Base-by-base conservation (phyloP, 352 stramenopile species). In the Globisporangium uncinulatum region DNA sequence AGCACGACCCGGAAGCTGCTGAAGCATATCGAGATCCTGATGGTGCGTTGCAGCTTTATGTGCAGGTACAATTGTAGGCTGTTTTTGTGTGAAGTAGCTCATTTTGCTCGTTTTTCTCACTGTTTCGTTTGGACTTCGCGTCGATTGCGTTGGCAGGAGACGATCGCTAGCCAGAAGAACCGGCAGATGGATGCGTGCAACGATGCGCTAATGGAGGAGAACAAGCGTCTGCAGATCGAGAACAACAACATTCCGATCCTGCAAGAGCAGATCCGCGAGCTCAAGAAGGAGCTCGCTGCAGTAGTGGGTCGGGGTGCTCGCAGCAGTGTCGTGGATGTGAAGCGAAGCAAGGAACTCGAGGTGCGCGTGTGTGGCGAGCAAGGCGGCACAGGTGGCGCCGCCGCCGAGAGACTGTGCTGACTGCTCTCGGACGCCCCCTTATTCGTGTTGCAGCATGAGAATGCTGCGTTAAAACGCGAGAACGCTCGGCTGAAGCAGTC, bases 211-310 rank as follows among this genome's bases (percentile, higher is more conserved):
- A 21, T 86, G 21, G 76, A 82, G 41, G 83, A 91, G 31, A 91
- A 82, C 49, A 71, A 67, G 24, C 74, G 73, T 8, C 59, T 93
- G 13, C 77, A 80, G 61, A 86, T 84, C 8, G 83, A 93, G 49
- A 90, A 89, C 71, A 90, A 90, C 69, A 93, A 93, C 69, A 90
- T 93, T 37, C 82, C 83, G 3, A 83, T 93, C 44, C 63, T 93
- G 29, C 79, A 88, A 56, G 72, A 85, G 17, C 66, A 92, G 66
- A 73, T 92, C 47, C 57, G 75, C 2, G 67, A 70, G 19, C 65
- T 92, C 45, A 92, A 92, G 60, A 87, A 84, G 48, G 65, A 69
- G 24, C 49, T 84, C 10, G 49, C 19, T 6, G 53, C 51, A 10
- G 55, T 54, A 0, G 55, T 21, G 39, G 59, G 36, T 29, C 24